Conservation (phyloP, 2,329 filamentous ascomycete genomes). For the Paraphoma chrysanthemicola region DNA sequence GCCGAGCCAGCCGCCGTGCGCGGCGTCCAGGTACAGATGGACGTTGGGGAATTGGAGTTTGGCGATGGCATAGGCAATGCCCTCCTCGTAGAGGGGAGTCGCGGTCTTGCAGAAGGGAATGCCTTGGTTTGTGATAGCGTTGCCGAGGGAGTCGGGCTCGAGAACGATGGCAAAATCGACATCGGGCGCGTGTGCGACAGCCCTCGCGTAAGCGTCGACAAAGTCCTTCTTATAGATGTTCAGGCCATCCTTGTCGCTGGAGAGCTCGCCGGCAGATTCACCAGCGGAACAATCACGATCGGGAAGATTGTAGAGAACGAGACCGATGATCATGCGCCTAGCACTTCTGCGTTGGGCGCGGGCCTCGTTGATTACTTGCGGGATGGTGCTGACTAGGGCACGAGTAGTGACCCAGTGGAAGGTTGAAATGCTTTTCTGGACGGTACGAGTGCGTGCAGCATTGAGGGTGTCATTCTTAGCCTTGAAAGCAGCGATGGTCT, state of each 20-base stretch:
- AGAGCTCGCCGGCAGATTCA: slow-evolving; percentile 82
- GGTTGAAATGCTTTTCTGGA: slow-evolving; percentile 33
- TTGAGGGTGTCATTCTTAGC: slow-evolving; percentile 33
- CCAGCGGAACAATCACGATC: slow-evolving; percentile 84
- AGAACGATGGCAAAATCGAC: slow-evolving; percentile 39
- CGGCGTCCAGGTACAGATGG: slow-evolving; percentile 38
- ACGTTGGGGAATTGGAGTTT: slow-evolving; percentile 38
- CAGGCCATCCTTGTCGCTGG: slow-evolving; percentile 63
- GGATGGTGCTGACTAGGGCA: slow-evolving; percentile 24
- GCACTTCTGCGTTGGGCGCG: slow-evolving; percentile 24
- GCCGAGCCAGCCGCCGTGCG: slow-evolving; percentile 38
- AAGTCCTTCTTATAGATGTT: slow-evolving; percentile 37
- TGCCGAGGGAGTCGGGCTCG: slow-evolving; percentile 37
- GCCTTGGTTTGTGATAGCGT: slow-evolving; percentile 36
- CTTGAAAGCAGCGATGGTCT: slow-evolving; percentile 30
- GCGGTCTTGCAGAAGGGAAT: slow-evolving; percentile 29
- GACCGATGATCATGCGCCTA: slow-evolving; percentile 32
- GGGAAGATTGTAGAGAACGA: slow-evolving; percentile 89
- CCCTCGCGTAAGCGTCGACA: slow-evolving; percentile 34
- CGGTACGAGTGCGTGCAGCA: slow-evolving; percentile 34
- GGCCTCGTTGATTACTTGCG: slow-evolving; percentile 28
- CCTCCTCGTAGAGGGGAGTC: slow-evolving; percentile 35
- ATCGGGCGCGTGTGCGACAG: slow-evolving; percentile 29
- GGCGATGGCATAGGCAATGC: slow-evolving; percentile 37
- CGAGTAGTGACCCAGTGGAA: slow-evolving; percentile 37